Evolutionary conservation across 176 grass and related monocot genomes (phyloP).

Genomic region (Elymus sibiricus): DNA sequence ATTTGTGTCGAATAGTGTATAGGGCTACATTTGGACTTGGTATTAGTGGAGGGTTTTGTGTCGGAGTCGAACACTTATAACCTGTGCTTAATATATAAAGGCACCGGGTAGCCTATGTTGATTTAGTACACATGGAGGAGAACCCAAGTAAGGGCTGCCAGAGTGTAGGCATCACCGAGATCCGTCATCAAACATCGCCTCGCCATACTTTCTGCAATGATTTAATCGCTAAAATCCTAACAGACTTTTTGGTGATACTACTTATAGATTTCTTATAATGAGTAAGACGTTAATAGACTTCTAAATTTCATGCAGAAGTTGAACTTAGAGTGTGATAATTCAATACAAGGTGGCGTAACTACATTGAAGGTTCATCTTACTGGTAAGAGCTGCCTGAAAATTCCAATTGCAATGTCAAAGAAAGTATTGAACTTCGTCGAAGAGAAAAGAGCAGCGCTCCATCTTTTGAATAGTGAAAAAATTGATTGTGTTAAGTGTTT

Average conservation of each 20-base stretch:
- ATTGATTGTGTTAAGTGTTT: slow-evolving; percentile 11
- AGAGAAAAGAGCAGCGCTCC: slow-evolving; percentile 34
- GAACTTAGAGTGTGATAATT: slow-evolving; percentile 1
- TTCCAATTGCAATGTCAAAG: slow-evolving; percentile 39
- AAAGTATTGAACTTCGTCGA: slow-evolving; percentile 47
- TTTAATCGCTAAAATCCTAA: too few species aligned
- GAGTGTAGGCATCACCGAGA: too few species aligned
- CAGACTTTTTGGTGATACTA: neutral
- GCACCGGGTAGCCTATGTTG: too few species aligned
- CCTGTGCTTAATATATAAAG: too few species aligned
- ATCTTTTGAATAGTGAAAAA: slow-evolving; percentile 36
- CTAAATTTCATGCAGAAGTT: slow-evolving; percentile 14
- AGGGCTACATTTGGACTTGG: too few species aligned
- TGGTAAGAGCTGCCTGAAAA: slow-evolving; percentile 28
- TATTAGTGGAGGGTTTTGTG: too few species aligned
- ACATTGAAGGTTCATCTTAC: slow-evolving; percentile 51
- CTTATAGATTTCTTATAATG: neutral
- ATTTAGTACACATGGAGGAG: too few species aligned
- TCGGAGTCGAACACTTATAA: too few species aligned
- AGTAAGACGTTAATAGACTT: neutral
- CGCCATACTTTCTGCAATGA: too few species aligned
- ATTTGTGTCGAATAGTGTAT: too few species aligned
- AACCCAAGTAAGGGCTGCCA: too few species aligned
- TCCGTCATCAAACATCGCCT: too few species aligned
- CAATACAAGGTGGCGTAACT: slow-evolving; percentile 38